These are phyloP conservation scores for Fusarium mangiferae DNA, from an alignment of 2,329 filamentous ascomycete species.

Conservation along the genomic window DNA sequence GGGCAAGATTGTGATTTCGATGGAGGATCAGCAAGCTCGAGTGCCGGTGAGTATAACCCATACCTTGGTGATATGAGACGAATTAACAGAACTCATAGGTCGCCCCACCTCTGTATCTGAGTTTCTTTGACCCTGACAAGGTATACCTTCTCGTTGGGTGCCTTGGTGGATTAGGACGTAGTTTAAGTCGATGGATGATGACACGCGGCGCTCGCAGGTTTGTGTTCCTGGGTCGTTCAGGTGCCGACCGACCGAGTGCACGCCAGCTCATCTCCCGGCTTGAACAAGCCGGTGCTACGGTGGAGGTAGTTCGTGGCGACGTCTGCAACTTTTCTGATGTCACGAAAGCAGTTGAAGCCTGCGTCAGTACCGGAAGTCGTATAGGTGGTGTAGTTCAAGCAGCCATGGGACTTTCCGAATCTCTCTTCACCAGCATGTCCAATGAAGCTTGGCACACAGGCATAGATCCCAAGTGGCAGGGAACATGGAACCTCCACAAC, in stretches of 20 bases:
- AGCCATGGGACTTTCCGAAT: not conserved
- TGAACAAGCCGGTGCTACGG: not conserved
- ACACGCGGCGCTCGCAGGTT: not conserved
- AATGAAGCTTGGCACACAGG: not conserved
- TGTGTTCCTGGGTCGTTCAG: not conserved
- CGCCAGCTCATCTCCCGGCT: not conserved
- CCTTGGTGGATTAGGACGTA: not conserved
- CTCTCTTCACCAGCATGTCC: not conserved
- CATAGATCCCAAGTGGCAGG: not conserved
- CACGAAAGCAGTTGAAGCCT: not conserved
- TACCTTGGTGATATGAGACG: accelerated
- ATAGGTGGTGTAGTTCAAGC: not conserved
- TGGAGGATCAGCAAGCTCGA: not conserved
- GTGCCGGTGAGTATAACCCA: not conserved
- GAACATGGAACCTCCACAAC: not conserved
- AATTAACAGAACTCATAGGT: not conserved
- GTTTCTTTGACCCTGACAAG: not conserved
- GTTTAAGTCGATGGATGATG: not conserved
- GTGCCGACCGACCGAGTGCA: not conserved
- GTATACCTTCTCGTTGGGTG: not conserved
- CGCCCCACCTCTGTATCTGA: not conserved
- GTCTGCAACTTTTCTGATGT: not conserved
- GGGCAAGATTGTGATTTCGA: not conserved
- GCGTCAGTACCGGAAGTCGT: accelerated
- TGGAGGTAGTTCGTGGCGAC: not conserved